Evolutionary conservation across 257 asterid species (phyloP), one percentile per base, ranked within the genome.

Genomic region (Perilla frutescens): DNA sequence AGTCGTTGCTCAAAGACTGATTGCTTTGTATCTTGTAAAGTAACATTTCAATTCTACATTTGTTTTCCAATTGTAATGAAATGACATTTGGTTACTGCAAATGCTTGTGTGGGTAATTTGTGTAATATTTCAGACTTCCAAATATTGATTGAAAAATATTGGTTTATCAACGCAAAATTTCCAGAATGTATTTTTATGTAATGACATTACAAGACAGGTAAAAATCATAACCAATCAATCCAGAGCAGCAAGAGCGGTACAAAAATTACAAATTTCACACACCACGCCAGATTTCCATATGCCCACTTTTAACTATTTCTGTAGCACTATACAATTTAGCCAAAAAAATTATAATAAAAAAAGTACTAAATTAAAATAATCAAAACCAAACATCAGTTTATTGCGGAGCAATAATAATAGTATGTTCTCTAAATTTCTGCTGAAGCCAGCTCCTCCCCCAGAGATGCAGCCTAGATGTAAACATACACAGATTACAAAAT

Each of bases 381-480:
- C 51, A 68, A 73, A 55, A 15, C 66, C 80, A 73, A 68, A 60
- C 75, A 68, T 39, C 15, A 41, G 47, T 36, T 20, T 26, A 41
- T 51, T 59, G 56, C 67, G 64, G 32, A 68, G 53, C 56, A 34
- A 40, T 12, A 20, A 20, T 20, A 20, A 1, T 20, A 8, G 45
- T 58, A 58, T 43, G 20, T 75, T 49, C 51, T 58, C 82, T 83
- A 88, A 65, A 58, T 88, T 70, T 87, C 91, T 5, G 73, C 44
- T 39, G 55, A 62, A 62, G 74, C 59, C 47, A 32, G 68, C 83
- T 77, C 88, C 77, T 81, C 87, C 63, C 43, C 60, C 85, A 75
- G 78, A 7, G 77, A 65, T 62, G 84, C 87, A 73, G 53, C 91
- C 93, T 87, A 61, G n/a, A n/a, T n/a, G n/a, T n/a, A 29, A 59